Conservation (phyloP, 2,329 filamentous ascomycete genomes). For the Penicillium sp. region DNA sequence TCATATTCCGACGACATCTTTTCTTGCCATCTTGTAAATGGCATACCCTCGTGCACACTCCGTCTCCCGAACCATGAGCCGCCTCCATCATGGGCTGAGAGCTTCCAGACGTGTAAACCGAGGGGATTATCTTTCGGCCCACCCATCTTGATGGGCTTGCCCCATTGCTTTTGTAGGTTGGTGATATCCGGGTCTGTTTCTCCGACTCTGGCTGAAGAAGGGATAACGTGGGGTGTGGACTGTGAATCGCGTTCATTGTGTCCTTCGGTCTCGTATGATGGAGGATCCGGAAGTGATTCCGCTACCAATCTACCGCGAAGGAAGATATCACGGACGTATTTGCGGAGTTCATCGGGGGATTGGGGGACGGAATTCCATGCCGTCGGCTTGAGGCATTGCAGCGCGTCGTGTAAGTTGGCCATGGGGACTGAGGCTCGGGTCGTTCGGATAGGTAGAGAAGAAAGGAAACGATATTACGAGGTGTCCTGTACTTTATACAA, state of each 20-base stretch:
- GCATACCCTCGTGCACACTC: slow-evolving; percentile 76
- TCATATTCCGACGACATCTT: slow-evolving; percentile 78
- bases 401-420: slow-evolving; percentile 60
- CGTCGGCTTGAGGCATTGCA: slow-evolving; percentile 58
- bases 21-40: slow-evolving; percentile 74
- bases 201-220: slow-evolving; percentile 52
- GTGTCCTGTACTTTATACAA: background rate
- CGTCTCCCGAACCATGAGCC: slow-evolving; percentile 88
- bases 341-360: slow-evolving; percentile 50
- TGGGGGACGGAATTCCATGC: slow-evolving; percentile 54
- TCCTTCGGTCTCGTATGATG: slow-evolving; percentile 37
- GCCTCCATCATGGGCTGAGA: slow-evolving; percentile 74
- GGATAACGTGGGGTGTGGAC: slow-evolving; percentile 54
- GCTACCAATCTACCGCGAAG: slow-evolving; percentile 68
- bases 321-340: slow-evolving; percentile 63
- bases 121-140: slow-evolving; percentile 72
- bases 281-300: slow-evolving; percentile 70
- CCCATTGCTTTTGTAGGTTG: slow-evolving; percentile 76
- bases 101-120: slow-evolving; percentile 76
- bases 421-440: slow-evolving; percentile 39
- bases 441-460: background rate
- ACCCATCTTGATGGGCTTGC: slow-evolving; percentile 67
- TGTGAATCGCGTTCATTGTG: slow-evolving; percentile 31
- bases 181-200: slow-evolving; percentile 55
- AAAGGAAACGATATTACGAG: background rate